A percentile compares a stretch with the other conserved stretches of the same genome.
Evolutionary conservation across 1,139 yeast species (phyloP).

Genomic region (Zygotorulaspora mrakii): DNA sequence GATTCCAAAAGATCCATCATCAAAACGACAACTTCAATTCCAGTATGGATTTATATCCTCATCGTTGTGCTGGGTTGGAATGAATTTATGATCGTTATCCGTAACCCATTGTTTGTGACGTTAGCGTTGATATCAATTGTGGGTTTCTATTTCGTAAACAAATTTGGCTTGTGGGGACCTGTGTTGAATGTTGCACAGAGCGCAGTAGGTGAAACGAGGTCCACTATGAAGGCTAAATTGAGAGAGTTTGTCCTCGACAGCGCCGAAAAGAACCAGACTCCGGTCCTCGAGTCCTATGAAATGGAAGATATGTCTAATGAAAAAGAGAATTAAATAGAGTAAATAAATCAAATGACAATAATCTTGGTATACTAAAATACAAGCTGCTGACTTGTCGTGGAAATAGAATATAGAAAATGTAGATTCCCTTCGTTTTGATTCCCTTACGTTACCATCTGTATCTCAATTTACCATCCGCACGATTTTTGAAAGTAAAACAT

Average conservation of each 20-base stretch:
- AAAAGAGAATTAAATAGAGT: slow-evolving; percentile 5
- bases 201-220: slow-evolving; percentile 54
- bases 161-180: slow-evolving; percentile 72
- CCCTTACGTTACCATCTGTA: no score
- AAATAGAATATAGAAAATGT: no score
- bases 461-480: no score
- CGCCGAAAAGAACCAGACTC: slow-evolving; percentile 16
- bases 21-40: slow-evolving; percentile 70
- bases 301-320: slow-evolving; percentile 15
- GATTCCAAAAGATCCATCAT: slow-evolving; percentile 80
- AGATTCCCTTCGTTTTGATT: no score
- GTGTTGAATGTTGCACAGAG: slow-evolving; percentile 57
- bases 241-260: slow-evolving; percentile 37
- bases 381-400: no score
- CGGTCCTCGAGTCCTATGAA: slow-evolving; percentile 18
- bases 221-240: slow-evolving; percentile 56
- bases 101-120: slow-evolving; percentile 77
- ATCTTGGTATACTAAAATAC: no score
- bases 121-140: slow-evolving; percentile 53
- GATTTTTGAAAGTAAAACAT: no score
- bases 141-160: slow-evolving; percentile 63
- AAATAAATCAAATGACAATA: background rate
- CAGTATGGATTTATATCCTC: slow-evolving; percentile 72
- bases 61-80: slow-evolving; percentile 88
- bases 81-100: slow-evolving; percentile 81